Conservation (phyloP, 2,329 filamentous ascomycete species). For the Claviceps capensis region DNA sequence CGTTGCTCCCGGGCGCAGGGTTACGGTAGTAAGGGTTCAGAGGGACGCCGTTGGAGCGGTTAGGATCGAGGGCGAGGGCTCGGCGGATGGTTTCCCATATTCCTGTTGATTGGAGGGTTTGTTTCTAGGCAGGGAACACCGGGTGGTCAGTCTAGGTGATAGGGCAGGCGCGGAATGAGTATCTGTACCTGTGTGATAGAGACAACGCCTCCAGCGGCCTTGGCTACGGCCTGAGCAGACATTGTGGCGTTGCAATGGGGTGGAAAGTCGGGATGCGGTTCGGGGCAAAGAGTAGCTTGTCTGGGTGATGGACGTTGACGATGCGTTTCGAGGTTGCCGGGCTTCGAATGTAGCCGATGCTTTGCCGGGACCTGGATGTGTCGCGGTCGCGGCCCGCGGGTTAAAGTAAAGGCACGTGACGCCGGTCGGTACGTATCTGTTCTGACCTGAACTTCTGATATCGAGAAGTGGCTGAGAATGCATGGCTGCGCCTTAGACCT, state of each 20-base stretch:
- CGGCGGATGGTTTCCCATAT: slow-evolving; percentile 78
- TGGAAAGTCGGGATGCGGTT: neutral
- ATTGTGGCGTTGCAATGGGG: slow-evolving; percentile 28
- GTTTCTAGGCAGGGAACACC: slow-evolving; percentile 52
- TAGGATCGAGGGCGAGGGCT: slow-evolving; percentile 65
- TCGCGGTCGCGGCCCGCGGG: too few relatives aligned
- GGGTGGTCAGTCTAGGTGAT: too few relatives aligned
- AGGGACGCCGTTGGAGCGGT: slow-evolving; percentile 82
- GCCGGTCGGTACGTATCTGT: too few relatives aligned
- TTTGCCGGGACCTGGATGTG: slow-evolving; percentile 5
- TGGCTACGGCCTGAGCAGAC: slow-evolving; percentile 47
- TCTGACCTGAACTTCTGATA: too few relatives aligned
- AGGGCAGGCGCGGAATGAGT: neutral
- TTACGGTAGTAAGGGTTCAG: slow-evolving; percentile 87
- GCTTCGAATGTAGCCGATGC: slow-evolving; percentile 6
- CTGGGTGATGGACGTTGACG: slow-evolving; percentile 5
- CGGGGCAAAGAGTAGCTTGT: slow-evolving; percentile 2
- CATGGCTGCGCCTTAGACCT: too few relatives aligned
- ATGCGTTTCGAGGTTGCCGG: slow-evolving; percentile 3
- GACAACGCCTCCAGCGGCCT: slow-evolving; percentile 39
- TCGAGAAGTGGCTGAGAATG: too few relatives aligned
- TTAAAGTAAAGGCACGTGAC: too few relatives aligned
- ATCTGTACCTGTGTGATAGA: slow-evolving; percentile 42
- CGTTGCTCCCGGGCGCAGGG: slow-evolving; percentile 43
- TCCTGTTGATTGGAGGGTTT: slow-evolving; percentile 80